These are phyloP conservation scores for Zoysia japonica DNA, from an alignment of 176 grass and related monocot genomes.

Conservation along the genomic window DNA sequence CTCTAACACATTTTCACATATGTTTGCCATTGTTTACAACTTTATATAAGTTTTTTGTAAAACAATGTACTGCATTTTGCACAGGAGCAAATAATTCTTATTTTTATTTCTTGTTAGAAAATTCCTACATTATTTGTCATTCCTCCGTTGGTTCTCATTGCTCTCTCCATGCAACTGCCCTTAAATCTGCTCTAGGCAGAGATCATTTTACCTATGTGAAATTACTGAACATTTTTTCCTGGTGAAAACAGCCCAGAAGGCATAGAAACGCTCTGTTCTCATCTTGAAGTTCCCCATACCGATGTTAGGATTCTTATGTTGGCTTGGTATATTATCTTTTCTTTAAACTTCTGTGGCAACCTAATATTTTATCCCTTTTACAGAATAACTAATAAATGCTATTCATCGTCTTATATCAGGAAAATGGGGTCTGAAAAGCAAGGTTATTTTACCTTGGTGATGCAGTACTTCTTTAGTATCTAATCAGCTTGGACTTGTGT, in stretches of 20 bases:
- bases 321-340: constrained; percentile 69
- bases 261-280: constrained; percentile 84
- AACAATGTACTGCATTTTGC: background rate
- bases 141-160: background rate
- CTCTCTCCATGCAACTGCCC: constrained; percentile 1
- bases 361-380: background rate
- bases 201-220: background rate
- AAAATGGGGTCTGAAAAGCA: constrained; percentile 98
- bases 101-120: background rate
- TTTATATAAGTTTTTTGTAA: constrained; percentile 14
- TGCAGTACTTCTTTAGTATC: constrained; percentile 25
- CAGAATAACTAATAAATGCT: constrained; percentile 29
- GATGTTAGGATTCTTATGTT: constrained; percentile 99
- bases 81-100: background rate
- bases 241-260: constrained; percentile 82
- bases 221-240: constrained; percentile 7
- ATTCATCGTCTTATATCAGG: constrained; percentile 50
- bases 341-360: background rate
- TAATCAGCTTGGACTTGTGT: background rate
- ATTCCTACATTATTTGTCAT: background rate
- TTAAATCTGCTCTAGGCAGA: background rate
- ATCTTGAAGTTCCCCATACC: constrained; percentile 88
- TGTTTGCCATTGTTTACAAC: background rate
- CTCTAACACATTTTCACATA: background rate
- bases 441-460: constrained; percentile 93